Base-by-base conservation (phyloP, 2,329 filamentous ascomycete genomes). In the Graphilbum sp. region DNA sequence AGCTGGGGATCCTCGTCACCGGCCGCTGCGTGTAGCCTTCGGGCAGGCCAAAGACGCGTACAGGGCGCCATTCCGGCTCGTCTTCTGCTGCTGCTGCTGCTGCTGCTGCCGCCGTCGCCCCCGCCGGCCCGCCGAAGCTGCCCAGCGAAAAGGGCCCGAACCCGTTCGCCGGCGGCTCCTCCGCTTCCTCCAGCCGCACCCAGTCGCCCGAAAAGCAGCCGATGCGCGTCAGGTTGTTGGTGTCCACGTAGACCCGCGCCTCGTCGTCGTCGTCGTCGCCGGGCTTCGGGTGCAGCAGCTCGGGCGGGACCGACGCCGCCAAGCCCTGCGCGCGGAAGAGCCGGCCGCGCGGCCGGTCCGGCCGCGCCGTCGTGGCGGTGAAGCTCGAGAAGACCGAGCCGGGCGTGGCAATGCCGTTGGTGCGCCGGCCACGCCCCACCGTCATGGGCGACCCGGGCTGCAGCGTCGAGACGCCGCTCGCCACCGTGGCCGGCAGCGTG, bases 181-280 rank as follows among this genome's bases (percentile, higher is more conserved):
- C 70, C 0, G 82, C 71, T 6, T 74, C 68, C 58, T 94, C 85
- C 11, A 95, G 66, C 18, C 80, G 77, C 11, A 94, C 85, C 90
- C 90, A 98, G 52, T 98, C 90, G 23, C 90, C 90, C 1, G 88
- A 96, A 53, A 98, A 98, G 56, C 88, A 96, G 15, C 88, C 87
- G 38, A 98, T 79, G 48, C 87, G 86, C 13, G 84, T 79, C 17
- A 98, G 60, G 1, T 84, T 83, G 41, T 74, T 78, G 8, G 92
- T 79, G 49, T 95, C 86, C 5, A 98, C 87, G 50, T 88, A 98
- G 2, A 96, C 71, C 35, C 90, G 76, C 2, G 84, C 78, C 48
- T 92, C 80, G 46, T 94, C 86, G 43, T 98, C 90, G 43, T 95
- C 86, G 20, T 75, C 72, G 1, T 67, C 57, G 2, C 60, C 62